These are phyloP conservation scores for Eucalyptus viminalis DNA, from an alignment of 345 rosid species.

Conservation along the genomic window DNA sequence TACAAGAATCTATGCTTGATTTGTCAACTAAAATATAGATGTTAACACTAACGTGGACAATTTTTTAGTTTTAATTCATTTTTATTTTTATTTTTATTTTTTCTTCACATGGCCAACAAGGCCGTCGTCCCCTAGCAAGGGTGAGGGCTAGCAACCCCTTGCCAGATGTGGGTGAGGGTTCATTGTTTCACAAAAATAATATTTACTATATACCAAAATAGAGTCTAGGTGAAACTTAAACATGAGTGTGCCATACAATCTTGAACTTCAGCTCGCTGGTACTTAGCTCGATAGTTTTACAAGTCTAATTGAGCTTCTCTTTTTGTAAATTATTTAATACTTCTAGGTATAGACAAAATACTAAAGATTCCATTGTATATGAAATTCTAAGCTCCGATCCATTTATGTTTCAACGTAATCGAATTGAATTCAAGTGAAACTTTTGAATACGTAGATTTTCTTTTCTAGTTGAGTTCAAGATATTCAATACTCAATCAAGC, in stretches of 20 bases:
- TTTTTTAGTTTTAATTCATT: no score
- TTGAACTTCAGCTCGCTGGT: fast-evolving
- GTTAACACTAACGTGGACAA: fast-evolving
- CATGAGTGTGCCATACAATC: background rate
- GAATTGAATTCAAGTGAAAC: background rate
- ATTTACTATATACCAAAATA: fast-evolving
- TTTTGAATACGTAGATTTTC: no score
- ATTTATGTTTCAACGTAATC: background rate
- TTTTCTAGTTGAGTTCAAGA: background rate
- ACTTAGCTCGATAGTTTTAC: background rate
- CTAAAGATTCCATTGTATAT: background rate
- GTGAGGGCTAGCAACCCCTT: no score
- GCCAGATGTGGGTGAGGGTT: fast-evolving
- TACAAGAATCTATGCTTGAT: background rate
- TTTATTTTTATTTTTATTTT: no score
- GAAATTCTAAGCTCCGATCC: background rate
- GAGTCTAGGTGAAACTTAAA: background rate
- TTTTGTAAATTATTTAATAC: no score
- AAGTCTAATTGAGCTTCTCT: background rate
- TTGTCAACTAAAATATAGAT: no score
- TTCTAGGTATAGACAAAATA: background rate
- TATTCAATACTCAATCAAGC: background rate
- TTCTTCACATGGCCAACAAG: background rate
- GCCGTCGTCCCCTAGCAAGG: fast-evolving
- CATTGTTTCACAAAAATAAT: fast-evolving